Evolutionary conservation across 805 yeast species (phyloP).

Genomic region (Nakazawaea populi): DNA sequence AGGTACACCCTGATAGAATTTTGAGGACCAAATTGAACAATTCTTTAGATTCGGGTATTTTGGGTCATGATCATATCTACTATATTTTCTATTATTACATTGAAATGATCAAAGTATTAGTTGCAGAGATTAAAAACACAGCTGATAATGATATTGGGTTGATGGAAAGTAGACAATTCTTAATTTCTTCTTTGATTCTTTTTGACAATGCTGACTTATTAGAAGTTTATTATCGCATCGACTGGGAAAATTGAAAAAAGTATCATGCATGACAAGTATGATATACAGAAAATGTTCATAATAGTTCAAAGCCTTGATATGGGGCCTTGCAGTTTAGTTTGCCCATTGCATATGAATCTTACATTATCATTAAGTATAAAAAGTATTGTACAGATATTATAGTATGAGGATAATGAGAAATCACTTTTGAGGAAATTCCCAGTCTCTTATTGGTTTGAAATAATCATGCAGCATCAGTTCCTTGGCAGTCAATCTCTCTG

Average conservation of each 20-base stretch:
- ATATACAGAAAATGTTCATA: no score
- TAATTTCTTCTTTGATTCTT: conserved; percentile 17
- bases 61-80: background rate
- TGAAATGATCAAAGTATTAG: background rate
- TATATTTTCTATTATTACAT: conserved; percentile 2
- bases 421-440: conserved; percentile 42
- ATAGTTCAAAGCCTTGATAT: no score
- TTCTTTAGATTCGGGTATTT: background rate
- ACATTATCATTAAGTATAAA: no score
- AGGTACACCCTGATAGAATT: background rate
- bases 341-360: no score
- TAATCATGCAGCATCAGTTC: conserved; percentile 81
- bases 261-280: no score
- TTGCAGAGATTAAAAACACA: background rate
- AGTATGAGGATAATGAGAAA: conserved; percentile 1
- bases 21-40: background rate
- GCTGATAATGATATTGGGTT: background rate
- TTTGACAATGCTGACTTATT: conserved; percentile 15
- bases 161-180: conserved; percentile 4
- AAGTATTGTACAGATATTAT: no score
- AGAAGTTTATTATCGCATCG: conserved; percentile 8
- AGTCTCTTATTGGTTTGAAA: conserved; percentile 71
- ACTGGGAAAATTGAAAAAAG: background rate
- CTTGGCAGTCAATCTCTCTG: conserved; percentile 77
- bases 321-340: no score